Evolutionary conservation across 2,329 filamentous ascomycete species (phyloP).

Genomic region (Bipolaris zeicola): DNA sequence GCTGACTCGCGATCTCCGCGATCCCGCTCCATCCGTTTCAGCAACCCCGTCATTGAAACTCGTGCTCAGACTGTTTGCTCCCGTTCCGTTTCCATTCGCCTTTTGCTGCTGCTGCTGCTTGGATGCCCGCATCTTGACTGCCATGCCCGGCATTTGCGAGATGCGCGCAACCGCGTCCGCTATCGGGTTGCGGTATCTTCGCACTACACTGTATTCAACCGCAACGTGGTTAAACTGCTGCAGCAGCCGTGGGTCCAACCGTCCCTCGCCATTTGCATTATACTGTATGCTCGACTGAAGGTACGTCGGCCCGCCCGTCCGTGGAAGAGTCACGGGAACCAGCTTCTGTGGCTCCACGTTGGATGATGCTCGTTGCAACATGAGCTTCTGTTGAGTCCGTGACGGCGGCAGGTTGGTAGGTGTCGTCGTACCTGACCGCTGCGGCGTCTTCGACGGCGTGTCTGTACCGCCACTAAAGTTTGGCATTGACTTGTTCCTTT

Average conservation of each 20-base stretch:
- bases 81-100: slow-evolving; percentile 36
- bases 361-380: slow-evolving; percentile 74
- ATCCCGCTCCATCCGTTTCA: slow-evolving; percentile 36
- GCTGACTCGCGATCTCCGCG: slow-evolving; percentile 38
- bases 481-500: slow-evolving; percentile 48
- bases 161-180: slow-evolving; percentile 65
- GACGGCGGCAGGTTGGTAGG: slow-evolving; percentile 56
- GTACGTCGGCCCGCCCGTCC: slow-evolving; percentile 43
- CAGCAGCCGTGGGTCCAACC: slow-evolving; percentile 66
- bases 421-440: slow-evolving; percentile 47
- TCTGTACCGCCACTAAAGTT: slow-evolving; percentile 42
- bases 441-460: slow-evolving; percentile 34
- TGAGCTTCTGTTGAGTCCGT: slow-evolving; percentile 75
- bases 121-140: slow-evolving; percentile 33
- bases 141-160: slow-evolving; percentile 56
- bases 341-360: slow-evolving; percentile 67
- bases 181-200: slow-evolving; percentile 73
- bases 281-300: slow-evolving; percentile 45
- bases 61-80: slow-evolving; percentile 37
- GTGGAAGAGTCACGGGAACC: slow-evolving; percentile 47
- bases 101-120: slow-evolving; percentile 21
- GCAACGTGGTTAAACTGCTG: slow-evolving; percentile 71
- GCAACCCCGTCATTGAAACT: slow-evolving; percentile 36
- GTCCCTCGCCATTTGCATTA: slow-evolving; percentile 42
- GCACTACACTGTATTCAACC: slow-evolving; percentile 75